Evolutionary conservation across 495 filamentous ascomycete genomes (phyloP), one percentile per base, ranked within the genome.

Genomic region (Xylaria palmicola): DNA sequence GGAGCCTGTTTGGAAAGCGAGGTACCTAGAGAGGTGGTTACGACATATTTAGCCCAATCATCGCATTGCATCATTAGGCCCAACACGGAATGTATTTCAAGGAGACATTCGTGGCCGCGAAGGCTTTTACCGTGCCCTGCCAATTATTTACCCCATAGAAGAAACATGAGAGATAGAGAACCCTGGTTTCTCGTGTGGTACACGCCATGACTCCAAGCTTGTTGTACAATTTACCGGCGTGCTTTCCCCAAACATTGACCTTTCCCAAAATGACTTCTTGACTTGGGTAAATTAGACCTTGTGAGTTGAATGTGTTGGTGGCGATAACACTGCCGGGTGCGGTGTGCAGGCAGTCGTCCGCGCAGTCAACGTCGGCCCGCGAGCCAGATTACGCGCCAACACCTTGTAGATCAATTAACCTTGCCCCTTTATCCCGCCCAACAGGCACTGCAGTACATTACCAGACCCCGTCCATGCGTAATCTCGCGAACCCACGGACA

Each of bases 151-250:
- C 53, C n/a, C 2, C 12, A 9, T 22, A 32, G 17, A 59, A 48
- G 7, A 48, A 30, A 15, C 32, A 26, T 39, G 20, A 50, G 9
- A 50, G 22, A 41, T 41, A 32, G 3, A 27, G 17, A 30, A 26
- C 1, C 50, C 22, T 34, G 43, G 29, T 17, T 30, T 36, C 4
- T 32, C 45, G 10, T 17, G 20, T 41, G 22, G 27, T 34, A n/a
- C 15, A 24, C 56, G 3, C 40, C 53, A 24, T 26, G 37, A 57
- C 30, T 48, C 55, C 55, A 48, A 37, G 27, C 13, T n/a, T 37
- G 20, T 57, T 48, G 41, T 57, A 57, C 41, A 57, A 57, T 48
- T 57, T 47, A 37, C 37, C 55, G 13, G 10, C 6, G 37, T 47
- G 13, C 30, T n/a, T 29, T 17, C 41, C 40, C 13, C 19, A 22